Percentiles rank a stretch among this genome's conserved stretches.
Conservation (phyloP, 1,139 yeast genomes). For the Kodamaea alishanica region DNA sequence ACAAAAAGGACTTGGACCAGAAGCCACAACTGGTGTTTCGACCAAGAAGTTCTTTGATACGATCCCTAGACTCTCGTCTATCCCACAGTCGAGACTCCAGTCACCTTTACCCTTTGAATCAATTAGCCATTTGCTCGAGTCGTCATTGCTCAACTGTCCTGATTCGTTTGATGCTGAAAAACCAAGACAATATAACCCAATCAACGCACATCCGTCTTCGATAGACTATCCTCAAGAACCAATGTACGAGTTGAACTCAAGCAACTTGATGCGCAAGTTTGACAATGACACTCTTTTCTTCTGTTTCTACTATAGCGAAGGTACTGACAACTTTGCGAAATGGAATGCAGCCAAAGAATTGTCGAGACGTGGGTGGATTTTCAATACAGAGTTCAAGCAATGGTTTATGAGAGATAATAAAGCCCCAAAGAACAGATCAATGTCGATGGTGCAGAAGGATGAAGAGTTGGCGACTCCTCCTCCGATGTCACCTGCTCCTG, state of each 20-base stretch:
- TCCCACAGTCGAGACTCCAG: slow-evolving; percentile 34
- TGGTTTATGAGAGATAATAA: slow-evolving; percentile 71
- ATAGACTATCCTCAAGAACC: slow-evolving; percentile 93
- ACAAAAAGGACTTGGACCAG: background rate
- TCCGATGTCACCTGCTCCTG: slow-evolving; percentile 8
- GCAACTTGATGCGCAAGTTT: slow-evolving; percentile 60
- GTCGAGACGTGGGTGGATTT: slow-evolving; percentile 81
- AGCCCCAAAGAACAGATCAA: slow-evolving; percentile 39
- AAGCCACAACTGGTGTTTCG: slow-evolving; percentile 18
- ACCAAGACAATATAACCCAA: slow-evolving; percentile 79
- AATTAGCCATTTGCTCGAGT: slow-evolving; percentile 61
- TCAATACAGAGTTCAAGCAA: slow-evolving; percentile 68
- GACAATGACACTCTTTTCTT: slow-evolving; percentile 88
- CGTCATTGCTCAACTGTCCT: slow-evolving; percentile 83
- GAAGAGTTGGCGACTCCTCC: slow-evolving; percentile 11
- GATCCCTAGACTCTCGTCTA: slow-evolving; percentile 26
- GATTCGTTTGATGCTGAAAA: slow-evolving; percentile 89
- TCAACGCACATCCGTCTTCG: slow-evolving; percentile 84
- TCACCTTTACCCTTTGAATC: slow-evolving; percentile 56
- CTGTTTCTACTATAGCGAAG: slow-evolving; percentile 75
- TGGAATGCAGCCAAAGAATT: slow-evolving; percentile 84
- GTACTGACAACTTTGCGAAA: slow-evolving; percentile 45
- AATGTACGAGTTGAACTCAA: slow-evolving; percentile 52
- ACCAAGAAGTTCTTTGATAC: slow-evolving; percentile 25
- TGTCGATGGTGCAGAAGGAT: slow-evolving; percentile 33